Conservation (phyloP, 768 basidiomycete genomes). For the Mycena olivaceomarginata region DNA sequence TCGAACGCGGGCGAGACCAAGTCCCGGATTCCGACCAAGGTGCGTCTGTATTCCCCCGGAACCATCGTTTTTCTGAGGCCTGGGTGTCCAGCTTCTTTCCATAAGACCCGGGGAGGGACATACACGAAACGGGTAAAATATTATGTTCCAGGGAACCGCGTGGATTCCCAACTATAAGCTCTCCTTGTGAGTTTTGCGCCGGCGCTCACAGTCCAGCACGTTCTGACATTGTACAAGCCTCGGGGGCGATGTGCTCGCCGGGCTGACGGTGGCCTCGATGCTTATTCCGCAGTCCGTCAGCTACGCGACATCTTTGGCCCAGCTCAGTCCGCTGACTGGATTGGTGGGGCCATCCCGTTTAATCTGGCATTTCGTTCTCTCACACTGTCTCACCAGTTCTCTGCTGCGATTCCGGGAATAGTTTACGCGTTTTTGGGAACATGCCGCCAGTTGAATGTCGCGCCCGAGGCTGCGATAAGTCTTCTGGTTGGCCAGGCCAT, state of each 20-base stretch:
- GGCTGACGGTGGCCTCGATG: constrained; percentile 90
- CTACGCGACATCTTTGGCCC: constrained; percentile 92
- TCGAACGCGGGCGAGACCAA: constrained; percentile 41
- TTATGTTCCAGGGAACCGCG: constrained; percentile 83
- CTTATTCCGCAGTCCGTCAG: constrained; percentile 93
- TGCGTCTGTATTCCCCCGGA: constrained; percentile 5
- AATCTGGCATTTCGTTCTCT: not conserved
- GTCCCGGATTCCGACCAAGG: constrained; percentile 40
- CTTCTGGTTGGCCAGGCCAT: constrained; percentile 93
- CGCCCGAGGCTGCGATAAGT: constrained; percentile 92
- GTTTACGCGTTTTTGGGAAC: constrained; percentile 94
- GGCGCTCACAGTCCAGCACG: constrained; percentile 1
- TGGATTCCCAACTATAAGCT: constrained; percentile 89
- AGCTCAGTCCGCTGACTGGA: constrained; percentile 90
- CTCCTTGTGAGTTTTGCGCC: constrained; percentile 71
- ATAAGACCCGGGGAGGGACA: constrained; percentile 52
- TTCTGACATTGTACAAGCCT: constrained; percentile 59
- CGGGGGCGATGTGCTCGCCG: constrained; percentile 87
- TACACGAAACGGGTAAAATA: constrained; percentile 75
- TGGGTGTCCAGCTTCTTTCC: constrained; percentile 32
- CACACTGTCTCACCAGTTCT: constrained; percentile 69
- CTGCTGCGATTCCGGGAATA: constrained; percentile 91
- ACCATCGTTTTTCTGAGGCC: not conserved
- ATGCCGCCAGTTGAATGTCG: constrained; percentile 87
- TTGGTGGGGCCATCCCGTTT: constrained; percentile 70